phyloP scores from a whole-genome alignment of 1,284 basidiomycete species.

The Agaricales sp. region DNA sequence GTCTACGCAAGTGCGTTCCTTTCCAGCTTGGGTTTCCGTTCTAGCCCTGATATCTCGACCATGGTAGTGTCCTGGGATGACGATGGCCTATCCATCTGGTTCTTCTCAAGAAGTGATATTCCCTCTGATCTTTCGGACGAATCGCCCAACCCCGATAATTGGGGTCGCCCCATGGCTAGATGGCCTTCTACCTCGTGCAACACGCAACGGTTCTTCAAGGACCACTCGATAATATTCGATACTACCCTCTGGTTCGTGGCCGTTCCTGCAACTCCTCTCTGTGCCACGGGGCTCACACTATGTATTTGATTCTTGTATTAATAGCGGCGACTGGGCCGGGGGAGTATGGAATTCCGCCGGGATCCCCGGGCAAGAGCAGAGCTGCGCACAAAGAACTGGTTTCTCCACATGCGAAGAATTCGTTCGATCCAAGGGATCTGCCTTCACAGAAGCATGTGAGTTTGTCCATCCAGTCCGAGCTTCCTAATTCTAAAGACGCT shows the following conservation, averaged over 20 bases:
- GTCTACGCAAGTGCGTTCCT: conserved; percentile 64
- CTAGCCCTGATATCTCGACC: neutral
- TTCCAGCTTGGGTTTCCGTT: neutral
- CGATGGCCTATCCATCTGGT: conserved; percentile 69
- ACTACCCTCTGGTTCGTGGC: conserved; percentile 67
- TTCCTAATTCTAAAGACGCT: neutral
- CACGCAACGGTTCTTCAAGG: conserved; percentile 65
- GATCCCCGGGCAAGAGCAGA: conserved; percentile 69
- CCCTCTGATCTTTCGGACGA: conserved; percentile 66
- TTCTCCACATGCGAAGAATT: conserved; percentile 70
- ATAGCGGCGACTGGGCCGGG: conserved; percentile 85
- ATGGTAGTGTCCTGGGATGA: conserved; percentile 63
- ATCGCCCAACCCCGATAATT: conserved; percentile 56
- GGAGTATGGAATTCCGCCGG: conserved; percentile 63
- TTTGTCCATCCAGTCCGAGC: conserved; percentile 11
- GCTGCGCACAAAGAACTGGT: conserved; percentile 77
- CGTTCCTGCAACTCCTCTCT: conserved; percentile 12
- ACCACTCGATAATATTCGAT: conserved; percentile 72
- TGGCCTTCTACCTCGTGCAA: conserved; percentile 66
- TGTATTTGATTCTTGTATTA: conserved; percentile 8
- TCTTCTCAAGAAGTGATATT: conserved; percentile 63
- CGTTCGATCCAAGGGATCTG: conserved; percentile 57
- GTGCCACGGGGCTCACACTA: neutral
- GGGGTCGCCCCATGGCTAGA: conserved; percentile 68
- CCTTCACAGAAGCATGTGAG: conserved; percentile 74